A percentile compares a stretch with the other conserved stretches of the same genome.
phyloP scores from a whole-genome alignment of 345 rosid species.

The Brassica juncea region DNA sequence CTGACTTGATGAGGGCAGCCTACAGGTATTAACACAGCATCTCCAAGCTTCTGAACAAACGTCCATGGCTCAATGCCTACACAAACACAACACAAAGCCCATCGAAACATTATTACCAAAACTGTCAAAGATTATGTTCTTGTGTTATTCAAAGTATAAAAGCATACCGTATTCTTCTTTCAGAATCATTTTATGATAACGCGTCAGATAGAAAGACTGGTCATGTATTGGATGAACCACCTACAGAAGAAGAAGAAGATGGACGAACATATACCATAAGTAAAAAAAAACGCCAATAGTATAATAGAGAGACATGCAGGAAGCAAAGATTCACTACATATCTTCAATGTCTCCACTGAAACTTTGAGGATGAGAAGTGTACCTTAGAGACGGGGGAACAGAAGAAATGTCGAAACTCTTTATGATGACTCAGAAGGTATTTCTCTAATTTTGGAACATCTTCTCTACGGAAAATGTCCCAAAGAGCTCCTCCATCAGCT shows the following conservation, averaged over 20 bases:
- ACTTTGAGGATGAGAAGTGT: neutral
- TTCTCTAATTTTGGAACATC: conserved; percentile 66
- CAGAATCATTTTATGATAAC: conserved; percentile 62
- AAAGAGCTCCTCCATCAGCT: conserved; percentile 62
- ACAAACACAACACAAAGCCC: too few species aligned
- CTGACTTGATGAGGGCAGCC: conserved; percentile 48
- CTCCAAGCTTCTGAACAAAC: conserved; percentile 41
- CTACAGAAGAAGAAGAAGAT: conserved; percentile 33
- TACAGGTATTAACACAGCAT: conserved; percentile 40
- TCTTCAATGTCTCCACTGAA: neutral
- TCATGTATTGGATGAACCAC: conserved; percentile 76
- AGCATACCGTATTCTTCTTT: conserved; percentile 73
- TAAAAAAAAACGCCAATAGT: neutral
- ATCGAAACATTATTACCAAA: neutral
- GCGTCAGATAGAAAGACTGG: conserved; percentile 61
- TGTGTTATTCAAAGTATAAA: neutral
- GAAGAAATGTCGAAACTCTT: conserved; percentile 69
- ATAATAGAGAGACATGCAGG: neutral
- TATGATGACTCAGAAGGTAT: conserved; percentile 62
- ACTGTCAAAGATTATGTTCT: neutral
- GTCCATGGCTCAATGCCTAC: conserved; percentile 46
- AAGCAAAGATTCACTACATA: neutral
- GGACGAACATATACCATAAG: neutral
- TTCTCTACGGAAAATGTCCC: conserved; percentile 79
- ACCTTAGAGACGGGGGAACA: conserved; percentile 64